A percentile compares a stretch with the other conserved stretches of the same genome.
Conservation (phyloP, 345 rosid species). For the Brassica incana region DNA sequence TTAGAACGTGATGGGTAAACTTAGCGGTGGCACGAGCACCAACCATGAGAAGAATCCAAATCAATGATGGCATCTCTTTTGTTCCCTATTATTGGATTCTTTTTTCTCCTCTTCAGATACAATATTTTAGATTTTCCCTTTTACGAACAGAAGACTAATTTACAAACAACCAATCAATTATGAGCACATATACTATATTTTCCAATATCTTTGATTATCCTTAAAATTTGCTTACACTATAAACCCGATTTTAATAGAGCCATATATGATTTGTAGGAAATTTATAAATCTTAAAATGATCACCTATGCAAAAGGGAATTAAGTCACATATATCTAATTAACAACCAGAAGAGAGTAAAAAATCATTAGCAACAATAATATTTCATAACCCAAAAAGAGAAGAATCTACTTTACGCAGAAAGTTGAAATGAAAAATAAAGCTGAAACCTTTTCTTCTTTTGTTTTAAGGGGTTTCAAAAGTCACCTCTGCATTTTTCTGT, state of each 20-base stretch:
- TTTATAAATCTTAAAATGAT: neutral
- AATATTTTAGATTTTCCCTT: neutral
- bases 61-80: neutral
- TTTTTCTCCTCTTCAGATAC: neutral
- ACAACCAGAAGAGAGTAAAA: neutral
- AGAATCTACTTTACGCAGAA: conserved; percentile 26
- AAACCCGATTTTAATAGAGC: neutral
- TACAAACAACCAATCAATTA: conserved; percentile 8
- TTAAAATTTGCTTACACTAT: neutral
- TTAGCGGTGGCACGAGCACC: conserved; percentile 26
- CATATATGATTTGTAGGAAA: neutral
- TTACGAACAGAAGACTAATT: neutral
- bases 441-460: neutral
- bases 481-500: conserved; percentile 7
- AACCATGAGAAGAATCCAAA: conserved; percentile 11
- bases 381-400: conserved; percentile 10
- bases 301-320: conserved; percentile 1
- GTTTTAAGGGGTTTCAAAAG: neutral
- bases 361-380: conserved; percentile 10
- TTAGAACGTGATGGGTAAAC: conserved; percentile 10
- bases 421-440: conserved; percentile 2
- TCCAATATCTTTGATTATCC: neutral
- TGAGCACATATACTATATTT: neutral
- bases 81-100: neutral
- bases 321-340: neutral